Base-by-base conservation (phyloP, 2,329 filamentous ascomycete genomes). In the Thielaviopsis musarum region DNA sequence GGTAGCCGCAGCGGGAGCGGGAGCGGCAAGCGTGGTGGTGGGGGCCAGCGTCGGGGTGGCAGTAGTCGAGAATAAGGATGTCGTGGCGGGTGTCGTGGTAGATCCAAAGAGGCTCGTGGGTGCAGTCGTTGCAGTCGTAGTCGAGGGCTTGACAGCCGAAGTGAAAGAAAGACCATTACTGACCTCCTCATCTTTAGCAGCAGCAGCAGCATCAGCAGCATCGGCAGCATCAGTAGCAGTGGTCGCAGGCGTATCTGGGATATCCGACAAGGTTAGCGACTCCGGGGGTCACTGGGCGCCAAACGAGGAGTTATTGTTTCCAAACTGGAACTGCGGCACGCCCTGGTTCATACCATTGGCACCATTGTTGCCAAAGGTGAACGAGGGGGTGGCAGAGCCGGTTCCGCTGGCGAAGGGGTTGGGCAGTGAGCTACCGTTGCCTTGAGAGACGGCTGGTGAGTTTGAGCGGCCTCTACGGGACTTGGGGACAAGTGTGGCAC, bases 401-500 rank as follows among this genome's bases (percentile, higher is more conserved):
- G 54, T 12, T n/a, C 38, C 60, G 48, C 52, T 54, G 15, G 48
- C 53, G 51, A 61, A 61, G 57, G 60, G 60, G 54, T 61, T 61
- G 10, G 60, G 60, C 57, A 61, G 21, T 13, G 54, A 45, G 57
- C 57, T 55, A 52, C 41, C n/a, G 38, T 56, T 61, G 13, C 55
- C 55, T 54, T 61, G 60, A 21, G 60, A 48, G 30, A 61, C 45
- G 17, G 60, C 60, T n/a, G 60, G 60, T 15, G 60, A 61, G 57
- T 61, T 61, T 30, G 60, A 61, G 26, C 60, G 60, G 19, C 60
- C 60, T 61, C 60, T 61, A n/a, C 59, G 22, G 56, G 60, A 61
- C 57, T 61, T 61, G 30, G 60, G 60, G 9, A 61, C 54, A 54
- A 61, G 49, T 64, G 54, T 72, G 72, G 65, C 70, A 69, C 64